Evolutionary conservation across 2,329 filamentous ascomycete genomes (phyloP), one percentile per base, ranked within the genome.

Genomic region (Pseudocercospora macadamiae): DNA sequence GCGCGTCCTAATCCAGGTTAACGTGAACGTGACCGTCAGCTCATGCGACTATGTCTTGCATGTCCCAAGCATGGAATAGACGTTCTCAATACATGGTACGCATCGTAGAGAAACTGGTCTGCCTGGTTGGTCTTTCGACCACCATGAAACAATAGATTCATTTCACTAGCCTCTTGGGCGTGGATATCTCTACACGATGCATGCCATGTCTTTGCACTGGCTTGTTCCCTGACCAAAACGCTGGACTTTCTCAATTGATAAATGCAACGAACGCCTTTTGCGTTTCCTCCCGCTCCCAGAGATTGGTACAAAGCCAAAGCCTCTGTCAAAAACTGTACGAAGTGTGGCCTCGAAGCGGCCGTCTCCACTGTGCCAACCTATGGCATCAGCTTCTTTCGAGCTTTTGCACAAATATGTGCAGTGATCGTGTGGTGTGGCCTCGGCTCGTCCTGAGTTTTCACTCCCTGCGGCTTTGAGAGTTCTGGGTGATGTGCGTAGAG

Each of bases 201-300:
- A 21, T 49, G 47, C 26, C 47, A 21, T 32, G 26, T 18, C 47
- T 49, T 18, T 34, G 32, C 47, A 49, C 47, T 49, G 47, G 25
- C 47, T n/a, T 34, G 26, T 49, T 39, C 26, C 26, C n/a, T 49
- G 26, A 49, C 47, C 47, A 19, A n/a, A 32, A 49, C 47, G 26
- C 47, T 30, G 47, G 25, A 34, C 47, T 49, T 34, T 49, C 14
- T 30, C 47, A 30, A 34, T 32, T 9, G 3, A 34, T 49, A 30
- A 49, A 49, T 49, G 47, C 47, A 49, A 49, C 9, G 47, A 49
- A 32, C 47, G 47, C 47, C 47, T 30, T 30, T 30, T 49, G 25
- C 47, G 26, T 32, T 26, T 32, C 16, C 28, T 34, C 19, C 26
- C 47, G 23, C 36, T 32, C 9, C 26, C 19, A 19, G 16, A 30